Evolutionary conservation across 2,329 filamentous ascomycete genomes (phyloP).

Genomic region (Colletotrichum simmondsii): DNA sequence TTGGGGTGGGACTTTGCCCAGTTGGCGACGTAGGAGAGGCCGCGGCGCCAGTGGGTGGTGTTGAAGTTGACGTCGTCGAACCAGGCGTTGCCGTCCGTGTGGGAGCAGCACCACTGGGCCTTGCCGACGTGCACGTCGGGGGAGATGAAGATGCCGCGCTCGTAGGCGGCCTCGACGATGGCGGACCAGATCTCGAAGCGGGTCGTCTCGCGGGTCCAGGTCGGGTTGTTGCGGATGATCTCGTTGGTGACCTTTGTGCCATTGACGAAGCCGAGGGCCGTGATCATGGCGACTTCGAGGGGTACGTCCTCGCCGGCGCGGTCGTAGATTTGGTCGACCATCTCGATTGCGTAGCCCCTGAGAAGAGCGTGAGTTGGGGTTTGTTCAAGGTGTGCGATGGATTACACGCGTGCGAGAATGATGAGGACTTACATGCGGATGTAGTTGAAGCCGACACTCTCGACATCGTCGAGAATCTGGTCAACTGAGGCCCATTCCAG

Average conservation of each 20-base stretch:
- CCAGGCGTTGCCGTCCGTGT: conserved; percentile 63
- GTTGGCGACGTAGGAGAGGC: conserved; percentile 60
- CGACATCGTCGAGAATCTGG: conserved; percentile 59
- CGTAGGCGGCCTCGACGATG: conserved; percentile 16
- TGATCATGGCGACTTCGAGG: conserved; percentile 49
- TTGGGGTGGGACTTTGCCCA: conserved; percentile 51
- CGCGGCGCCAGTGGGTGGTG: conserved; percentile 64
- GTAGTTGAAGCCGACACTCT: conserved; percentile 63
- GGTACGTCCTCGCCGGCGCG: conserved; percentile 51
- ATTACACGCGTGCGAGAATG: not conserved
- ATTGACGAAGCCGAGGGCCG: conserved; percentile 56
- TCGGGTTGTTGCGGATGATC: conserved; percentile 61
- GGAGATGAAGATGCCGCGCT: conserved; percentile 50
- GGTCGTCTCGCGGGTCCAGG: conserved; percentile 64
- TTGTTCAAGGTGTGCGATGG: too few relatives aligned
- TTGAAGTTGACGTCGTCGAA: conserved; percentile 67
- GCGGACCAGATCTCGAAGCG: conserved; percentile 55
- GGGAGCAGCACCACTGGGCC: conserved; percentile 57
- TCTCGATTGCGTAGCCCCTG: conserved; percentile 64
- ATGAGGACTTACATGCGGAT: conserved; percentile 52
- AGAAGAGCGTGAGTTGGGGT: conserved; percentile 2
- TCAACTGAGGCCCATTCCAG: conserved; percentile 63
- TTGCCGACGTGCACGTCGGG: conserved; percentile 54
- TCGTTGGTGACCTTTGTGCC: conserved; percentile 56
- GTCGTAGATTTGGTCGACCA: conserved; percentile 62